Conservation (phyloP, 257 asterid genomes). For the Penstemon newberryi region DNA sequence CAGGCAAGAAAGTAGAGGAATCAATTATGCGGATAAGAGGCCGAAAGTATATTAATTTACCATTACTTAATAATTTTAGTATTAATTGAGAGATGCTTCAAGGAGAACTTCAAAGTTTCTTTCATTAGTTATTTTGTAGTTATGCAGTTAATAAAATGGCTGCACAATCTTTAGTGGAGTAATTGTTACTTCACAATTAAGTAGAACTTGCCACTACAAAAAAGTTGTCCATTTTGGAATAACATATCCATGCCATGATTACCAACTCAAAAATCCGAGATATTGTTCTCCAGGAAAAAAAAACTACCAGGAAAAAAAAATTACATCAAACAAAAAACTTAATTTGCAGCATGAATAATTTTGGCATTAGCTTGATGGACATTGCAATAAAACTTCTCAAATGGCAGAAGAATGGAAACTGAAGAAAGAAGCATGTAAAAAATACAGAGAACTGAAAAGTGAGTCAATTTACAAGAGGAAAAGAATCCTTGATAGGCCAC, state of each 20-base stretch:
- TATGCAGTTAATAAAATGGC: slow-evolving; percentile 25
- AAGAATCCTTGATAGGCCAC: slow-evolving; percentile 8
- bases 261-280: slow-evolving; percentile 17
- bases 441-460: slow-evolving; percentile 5
- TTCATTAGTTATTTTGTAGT: slow-evolving; percentile 13
- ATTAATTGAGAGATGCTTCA: background rate
- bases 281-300: slow-evolving; percentile 11
- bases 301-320: slow-evolving; percentile 23
- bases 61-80: background rate
- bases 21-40: slow-evolving; percentile 18
- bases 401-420: slow-evolving; percentile 5
- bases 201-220: background rate
- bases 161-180: slow-evolving; percentile 4
- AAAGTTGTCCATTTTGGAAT: slow-evolving; percentile 6
- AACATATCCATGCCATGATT: slow-evolving; percentile 21
- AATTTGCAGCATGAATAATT: slow-evolving; percentile 16
- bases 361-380: slow-evolving; percentile 15
- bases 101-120: slow-evolving; percentile 6
- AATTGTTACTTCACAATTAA: slow-evolving; percentile 6
- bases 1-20: background rate
- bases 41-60: background rate
- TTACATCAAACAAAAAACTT: slow-evolving; percentile 23
- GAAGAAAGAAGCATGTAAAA: slow-evolving; percentile 20
- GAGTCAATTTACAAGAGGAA: slow-evolving; percentile 1
- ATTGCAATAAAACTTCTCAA: slow-evolving; percentile 1